Percentiles rank a stretch among this genome's conserved stretches.
These are phyloP conservation scores for Monosporascus cannonballus DNA, from an alignment of 2,329 filamentous ascomycete species.

Conservation along the genomic window DNA sequence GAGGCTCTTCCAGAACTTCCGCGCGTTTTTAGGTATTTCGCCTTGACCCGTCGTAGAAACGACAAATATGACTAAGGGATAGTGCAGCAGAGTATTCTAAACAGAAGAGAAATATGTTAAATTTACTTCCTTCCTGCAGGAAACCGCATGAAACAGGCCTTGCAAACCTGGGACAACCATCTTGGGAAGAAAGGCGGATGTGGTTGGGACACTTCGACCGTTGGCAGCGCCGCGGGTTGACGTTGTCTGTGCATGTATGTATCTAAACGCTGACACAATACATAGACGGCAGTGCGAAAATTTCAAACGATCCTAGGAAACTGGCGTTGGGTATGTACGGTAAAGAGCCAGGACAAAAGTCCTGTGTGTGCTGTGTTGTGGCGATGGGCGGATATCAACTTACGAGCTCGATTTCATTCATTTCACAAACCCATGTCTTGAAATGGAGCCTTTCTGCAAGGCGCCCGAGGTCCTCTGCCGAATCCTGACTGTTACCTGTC, in stretches of 20 bases:
- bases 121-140: conserved; percentile 1
- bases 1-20: conserved; percentile 78
- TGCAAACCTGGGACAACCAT: too few relatives aligned
- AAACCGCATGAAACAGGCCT: conserved; percentile 16
- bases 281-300: too few relatives aligned
- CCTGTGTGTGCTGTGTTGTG: not conserved
- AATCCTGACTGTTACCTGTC: conserved; percentile 89
- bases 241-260: too few relatives aligned
- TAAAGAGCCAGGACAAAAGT: conserved; percentile 1
- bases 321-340: not conserved
- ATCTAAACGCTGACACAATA: too few relatives aligned
- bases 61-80: conserved; percentile 66
- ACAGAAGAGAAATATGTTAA: conserved; percentile 8
- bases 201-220: too few relatives aligned
- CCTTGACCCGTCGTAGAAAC: conserved; percentile 93
- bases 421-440: conserved; percentile 64
- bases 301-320: too few relatives aligned
- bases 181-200: too few relatives aligned
- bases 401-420: conserved; percentile 73
- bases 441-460: conserved; percentile 75
- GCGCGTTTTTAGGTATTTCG: conserved; percentile 80
- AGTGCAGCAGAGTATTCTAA: conserved; percentile 45
- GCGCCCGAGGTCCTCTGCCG: conserved; percentile 76
- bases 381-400: conserved; percentile 26
- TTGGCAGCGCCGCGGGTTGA: too few relatives aligned